Conservation (phyloP, 1,284 basidiomycete species). For the Trametes hirsuta region DNA sequence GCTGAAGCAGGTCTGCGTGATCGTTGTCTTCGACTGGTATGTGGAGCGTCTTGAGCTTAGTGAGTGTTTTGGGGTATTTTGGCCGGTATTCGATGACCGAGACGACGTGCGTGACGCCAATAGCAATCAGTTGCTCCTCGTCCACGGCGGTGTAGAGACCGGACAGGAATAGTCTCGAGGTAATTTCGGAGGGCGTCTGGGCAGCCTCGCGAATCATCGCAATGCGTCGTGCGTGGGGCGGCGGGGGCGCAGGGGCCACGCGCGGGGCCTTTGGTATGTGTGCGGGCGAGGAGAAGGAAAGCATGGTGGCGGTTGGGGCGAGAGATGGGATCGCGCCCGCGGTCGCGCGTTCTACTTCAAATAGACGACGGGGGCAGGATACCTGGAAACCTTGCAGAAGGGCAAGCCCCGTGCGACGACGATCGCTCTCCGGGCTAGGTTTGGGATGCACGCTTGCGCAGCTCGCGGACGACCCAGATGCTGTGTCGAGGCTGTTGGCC, state of each 20-base stretch:
- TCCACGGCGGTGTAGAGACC: conserved; percentile 59
- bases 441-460: background rate
- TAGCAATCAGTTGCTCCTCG: conserved; percentile 44
- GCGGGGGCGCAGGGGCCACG: conserved; percentile 10
- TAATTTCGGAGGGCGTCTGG: conserved; percentile 40
- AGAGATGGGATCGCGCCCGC: conserved; percentile 1
- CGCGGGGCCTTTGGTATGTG: conserved; percentile 5
- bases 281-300: conserved; percentile 24
- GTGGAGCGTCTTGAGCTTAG: conserved; percentile 36
- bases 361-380: background rate
- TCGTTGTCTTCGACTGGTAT: conserved; percentile 38
- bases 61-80: conserved; percentile 36
- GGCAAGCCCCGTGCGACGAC: conserved; percentile 8
- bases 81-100: conserved; percentile 44
- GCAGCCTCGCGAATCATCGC: conserved; percentile 20
- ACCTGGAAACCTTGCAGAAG: background rate
- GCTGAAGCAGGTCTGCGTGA: conserved; percentile 35
- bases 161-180: conserved; percentile 68
- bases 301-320: conserved; percentile 21
- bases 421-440: conserved; percentile 6
- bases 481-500: conserved; percentile 11
- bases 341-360: background rate
- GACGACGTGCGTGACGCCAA: conserved; percentile 46
- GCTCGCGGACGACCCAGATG: background rate
- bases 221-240: conserved; percentile 14